Evolutionary conservation across 2,329 filamentous ascomycete genomes (phyloP).

Genomic region (Stylonectria norvegica): DNA sequence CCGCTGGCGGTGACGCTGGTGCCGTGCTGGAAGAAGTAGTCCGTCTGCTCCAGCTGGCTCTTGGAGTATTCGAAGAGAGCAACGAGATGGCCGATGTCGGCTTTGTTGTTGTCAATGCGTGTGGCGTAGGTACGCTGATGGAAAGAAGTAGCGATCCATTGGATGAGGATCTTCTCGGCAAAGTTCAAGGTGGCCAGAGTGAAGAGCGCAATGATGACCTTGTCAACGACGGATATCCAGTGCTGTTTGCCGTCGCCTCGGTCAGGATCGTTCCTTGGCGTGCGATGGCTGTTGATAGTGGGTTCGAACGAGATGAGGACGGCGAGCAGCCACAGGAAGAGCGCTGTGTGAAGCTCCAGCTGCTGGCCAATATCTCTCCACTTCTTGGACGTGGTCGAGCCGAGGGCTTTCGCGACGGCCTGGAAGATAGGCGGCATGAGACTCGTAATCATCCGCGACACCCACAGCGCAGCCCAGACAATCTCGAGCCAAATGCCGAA

Average conservation of each 20-base stretch:
- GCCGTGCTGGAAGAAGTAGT: conserved; percentile 46
- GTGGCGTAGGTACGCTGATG: conserved; percentile 88
- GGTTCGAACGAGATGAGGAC: conserved; percentile 83
- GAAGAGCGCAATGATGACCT: conserved; percentile 82
- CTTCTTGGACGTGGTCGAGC: conserved; percentile 84
- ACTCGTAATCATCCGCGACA: conserved; percentile 55
- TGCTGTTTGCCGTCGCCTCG: conserved; percentile 45
- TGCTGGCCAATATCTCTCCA: conserved; percentile 87
- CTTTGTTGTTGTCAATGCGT: conserved; percentile 88
- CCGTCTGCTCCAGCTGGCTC: conserved; percentile 59
- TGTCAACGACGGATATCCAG: conserved; percentile 80
- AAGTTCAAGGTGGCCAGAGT: conserved; percentile 78
- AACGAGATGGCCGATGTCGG: conserved; percentile 66
- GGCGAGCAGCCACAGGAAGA: conserved; percentile 91
- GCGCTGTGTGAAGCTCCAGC: conserved; percentile 76
- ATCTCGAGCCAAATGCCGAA: conserved; percentile 95
- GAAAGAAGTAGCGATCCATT: conserved; percentile 91
- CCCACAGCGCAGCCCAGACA: conserved; percentile 89
- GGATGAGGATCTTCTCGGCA: conserved; percentile 87
- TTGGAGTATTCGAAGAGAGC: conserved; percentile 68
- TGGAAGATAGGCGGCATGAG: conserved; percentile 47
- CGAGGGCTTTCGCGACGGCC: conserved; percentile 64
- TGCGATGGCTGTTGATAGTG: conserved; percentile 64
- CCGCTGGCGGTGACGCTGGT: conserved; percentile 50
- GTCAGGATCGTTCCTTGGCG: conserved; percentile 27